Base-by-base conservation (phyloP, 768 basidiomycete genomes). In the Trametes meyenii region DNA sequence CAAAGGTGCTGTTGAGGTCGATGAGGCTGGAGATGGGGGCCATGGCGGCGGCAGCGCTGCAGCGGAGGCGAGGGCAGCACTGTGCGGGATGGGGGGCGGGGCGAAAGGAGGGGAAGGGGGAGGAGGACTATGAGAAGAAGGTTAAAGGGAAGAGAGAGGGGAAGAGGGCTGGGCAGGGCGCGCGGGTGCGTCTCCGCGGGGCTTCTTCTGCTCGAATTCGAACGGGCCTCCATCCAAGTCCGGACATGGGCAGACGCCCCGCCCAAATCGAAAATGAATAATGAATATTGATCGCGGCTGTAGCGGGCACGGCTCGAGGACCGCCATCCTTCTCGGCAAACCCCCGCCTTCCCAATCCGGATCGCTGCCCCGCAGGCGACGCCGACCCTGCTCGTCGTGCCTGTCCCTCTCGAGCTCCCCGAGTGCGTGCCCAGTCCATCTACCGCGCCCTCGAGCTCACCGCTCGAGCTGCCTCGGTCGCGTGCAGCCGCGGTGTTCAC, bases 1-100 rank as follows among this genome's bases (percentile, higher is more conserved):
- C 87, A 14, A 88, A 78, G 2, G 87, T 87, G 64, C 77, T 46
- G 50, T 60, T 62, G 60, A 61, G 49, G 50, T 60, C 58, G 14
- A 62, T 62, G 57, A 64, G 48, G 49, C 21, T 24, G 24, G 63
- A 6, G 43, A 63, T 24, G 29, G 55, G 12, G 33, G 62, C 38
- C 62, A 63, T 63, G 33, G 46, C 45, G 46, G 40, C 55, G 19
- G 57, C 17, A 13, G 29, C 4, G 36, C 21, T 43, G 50, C 16
- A 42, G 51, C 35, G 56, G 40, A 39, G 23, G 29, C 51, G 23
- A 7, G 35, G 36, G 26, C 48, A 17, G 50, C 38, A 24, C 29
- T 19, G 29, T 13, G 44, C 14, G n/a, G 39, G 38, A 26, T 14
- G 23, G 19, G 42, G 42, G 35, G 7, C 35, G 42, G 36, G 52